phyloP scores from a whole-genome alignment of 106 monocot genomes.

The Dendrobium officinale region DNA sequence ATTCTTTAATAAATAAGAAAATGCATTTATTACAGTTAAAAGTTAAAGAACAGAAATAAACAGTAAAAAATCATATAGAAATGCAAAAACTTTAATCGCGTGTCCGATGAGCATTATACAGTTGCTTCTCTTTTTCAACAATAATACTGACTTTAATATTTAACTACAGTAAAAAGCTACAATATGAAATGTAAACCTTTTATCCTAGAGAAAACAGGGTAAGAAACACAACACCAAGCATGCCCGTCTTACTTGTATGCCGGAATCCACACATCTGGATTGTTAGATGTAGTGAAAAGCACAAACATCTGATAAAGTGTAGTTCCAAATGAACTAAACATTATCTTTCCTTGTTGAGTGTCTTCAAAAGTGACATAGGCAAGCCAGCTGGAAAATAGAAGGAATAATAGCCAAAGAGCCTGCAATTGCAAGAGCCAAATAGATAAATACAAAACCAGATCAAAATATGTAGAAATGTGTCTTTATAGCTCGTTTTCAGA shows the following conservation, averaged over 20 bases:
- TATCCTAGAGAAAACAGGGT: background rate
- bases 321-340: conserved; percentile 70
- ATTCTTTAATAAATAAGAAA: background rate
- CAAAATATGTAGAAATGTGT: conserved; percentile 1
- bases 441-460: conserved; percentile 2
- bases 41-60: background rate
- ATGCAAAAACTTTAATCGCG: background rate
- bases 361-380: conserved; percentile 98
- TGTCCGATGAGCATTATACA: background rate
- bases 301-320: conserved; percentile 98
- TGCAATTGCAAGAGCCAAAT: conserved; percentile 27
- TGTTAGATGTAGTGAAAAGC: conserved; percentile 98
- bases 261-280: conserved; percentile 99
- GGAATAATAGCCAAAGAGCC: conserved; percentile 79
- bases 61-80: background rate
- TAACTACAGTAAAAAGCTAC: background rate
- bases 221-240: background rate
- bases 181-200: background rate
- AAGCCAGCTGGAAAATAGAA: conserved; percentile 89
- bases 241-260: conserved; percentile 80
- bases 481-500: background rate
- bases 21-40: background rate
- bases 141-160: background rate
- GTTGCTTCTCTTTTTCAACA: background rate
- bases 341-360: conserved; percentile 68